These are phyloP conservation scores for Torulaspora microellipsoides DNA, from an alignment of 805 yeast genomes.

Conservation along the genomic window DNA sequence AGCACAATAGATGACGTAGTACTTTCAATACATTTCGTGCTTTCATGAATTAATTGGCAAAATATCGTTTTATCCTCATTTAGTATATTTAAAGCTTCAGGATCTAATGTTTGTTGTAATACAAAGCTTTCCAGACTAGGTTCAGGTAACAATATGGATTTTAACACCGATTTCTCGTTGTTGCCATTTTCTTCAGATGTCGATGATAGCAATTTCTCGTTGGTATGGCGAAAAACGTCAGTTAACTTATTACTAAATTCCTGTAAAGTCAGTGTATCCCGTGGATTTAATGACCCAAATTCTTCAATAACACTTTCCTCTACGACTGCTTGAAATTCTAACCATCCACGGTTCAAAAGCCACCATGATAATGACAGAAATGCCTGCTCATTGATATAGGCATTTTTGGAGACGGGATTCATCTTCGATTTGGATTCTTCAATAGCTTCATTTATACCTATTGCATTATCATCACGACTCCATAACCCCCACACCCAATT, in stretches of 20 bases:
- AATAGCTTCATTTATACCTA: conserved; percentile 4
- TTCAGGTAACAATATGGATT: conserved; percentile 46
- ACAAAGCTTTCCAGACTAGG: conserved; percentile 47
- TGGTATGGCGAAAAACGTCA: conserved; percentile 31
- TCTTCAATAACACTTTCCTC: conserved; percentile 53
- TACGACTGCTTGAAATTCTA: conserved; percentile 48
- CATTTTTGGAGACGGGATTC: conserved; percentile 4
- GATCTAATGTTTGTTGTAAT: conserved; percentile 48
- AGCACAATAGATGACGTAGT: conserved; percentile 26
- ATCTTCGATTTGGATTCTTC: conserved; percentile 29
- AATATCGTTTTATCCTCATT: conserved; percentile 31
- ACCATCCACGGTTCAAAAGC: conserved; percentile 85
- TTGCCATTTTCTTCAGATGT: conserved; percentile 4
- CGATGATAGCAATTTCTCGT: conserved; percentile 31
- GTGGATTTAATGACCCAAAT: conserved; percentile 63
- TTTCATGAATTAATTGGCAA: conserved; percentile 41
- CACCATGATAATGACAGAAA: conserved; percentile 90
- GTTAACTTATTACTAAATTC: conserved; percentile 50
- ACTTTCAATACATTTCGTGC: conserved; percentile 39
- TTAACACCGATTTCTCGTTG: conserved; percentile 23
- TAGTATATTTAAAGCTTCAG: conserved; percentile 35
- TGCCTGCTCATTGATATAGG: conserved; percentile 66
- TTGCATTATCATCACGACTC: conserved; percentile 1
- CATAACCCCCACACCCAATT: conserved; percentile 10
- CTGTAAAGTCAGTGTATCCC: conserved; percentile 60